These are phyloP conservation scores for Pythium oligandrum DNA, from an alignment of 352 stramenopile genomes.

Conservation along the genomic window DNA sequence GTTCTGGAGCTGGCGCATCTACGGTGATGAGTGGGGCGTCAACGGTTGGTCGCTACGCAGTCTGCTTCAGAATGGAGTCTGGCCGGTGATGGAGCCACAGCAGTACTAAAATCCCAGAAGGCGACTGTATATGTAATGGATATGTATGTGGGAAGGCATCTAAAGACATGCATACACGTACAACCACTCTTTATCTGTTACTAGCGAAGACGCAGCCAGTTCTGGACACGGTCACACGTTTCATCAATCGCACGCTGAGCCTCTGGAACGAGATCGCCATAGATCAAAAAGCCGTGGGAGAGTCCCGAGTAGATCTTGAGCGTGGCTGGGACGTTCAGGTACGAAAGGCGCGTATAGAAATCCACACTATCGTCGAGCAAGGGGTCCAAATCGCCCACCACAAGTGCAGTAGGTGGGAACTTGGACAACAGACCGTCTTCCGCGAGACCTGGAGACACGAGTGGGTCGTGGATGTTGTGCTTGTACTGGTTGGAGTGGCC, in stretches of 20 bases:
- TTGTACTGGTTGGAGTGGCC: conserved; percentile 85
- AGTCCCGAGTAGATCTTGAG: conserved; percentile 83
- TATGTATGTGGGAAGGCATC: too few relatives aligned
- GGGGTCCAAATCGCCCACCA: conserved; percentile 84
- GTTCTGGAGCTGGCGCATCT: conserved; percentile 22
- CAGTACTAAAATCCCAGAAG: neutral
- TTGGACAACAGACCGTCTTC: conserved; percentile 68
- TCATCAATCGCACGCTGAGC: conserved; percentile 79
- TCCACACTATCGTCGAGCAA: conserved; percentile 88
- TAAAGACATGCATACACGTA: too few relatives aligned
- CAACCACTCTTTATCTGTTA: too few relatives aligned
- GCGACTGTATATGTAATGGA: too few relatives aligned
- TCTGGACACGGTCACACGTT: conserved; percentile 72
- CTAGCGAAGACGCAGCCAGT: conserved; percentile 35
- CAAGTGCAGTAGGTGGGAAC: conserved; percentile 77
- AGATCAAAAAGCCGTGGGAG: conserved; percentile 86
- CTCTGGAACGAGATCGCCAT: conserved; percentile 75
- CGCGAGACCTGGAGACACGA: conserved; percentile 77
- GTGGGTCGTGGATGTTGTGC: conserved; percentile 84
- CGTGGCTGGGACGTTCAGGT: conserved; percentile 68
- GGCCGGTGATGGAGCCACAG: neutral
- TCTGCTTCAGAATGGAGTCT: conserved; percentile 15
- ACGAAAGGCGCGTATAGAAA: conserved; percentile 83
- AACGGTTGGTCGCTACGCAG: conserved; percentile 20
- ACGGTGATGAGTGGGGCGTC: conserved; percentile 13